Base-by-base conservation (phyloP, 345 rosid genomes). In the Ceriops zippeliana region DNA sequence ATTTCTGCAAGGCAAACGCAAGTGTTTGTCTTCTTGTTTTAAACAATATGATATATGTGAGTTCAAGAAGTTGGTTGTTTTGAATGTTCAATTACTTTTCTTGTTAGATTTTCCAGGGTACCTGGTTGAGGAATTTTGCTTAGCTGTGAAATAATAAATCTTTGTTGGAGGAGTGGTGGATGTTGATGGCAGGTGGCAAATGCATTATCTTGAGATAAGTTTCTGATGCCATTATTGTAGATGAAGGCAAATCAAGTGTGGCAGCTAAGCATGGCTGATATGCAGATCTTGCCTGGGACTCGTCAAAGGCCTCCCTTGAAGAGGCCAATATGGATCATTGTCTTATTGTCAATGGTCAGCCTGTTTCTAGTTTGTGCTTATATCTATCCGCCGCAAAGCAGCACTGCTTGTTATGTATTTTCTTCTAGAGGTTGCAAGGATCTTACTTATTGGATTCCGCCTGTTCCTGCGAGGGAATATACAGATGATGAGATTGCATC, bases 311-410 rank as follows among this genome's bases (percentile, higher is more conserved):
- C 85, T 77, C 90, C 85, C 11, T 57, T 78, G 73, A 89, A 77
- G 89, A 84, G 93, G 84, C 98, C 96, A n/a, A 61, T 85, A 24
- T 92, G 97, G 98, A 87, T 92, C 76, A 82, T 92, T 65, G 80
- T 84, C 65, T 79, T 87, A 72, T 80, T 96, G 57, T 89, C 88
- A 7, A 61, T 96, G 65, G 87, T 90, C 76, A 80, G 83, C 79
- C 66, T 92, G 77, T 89, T 96, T 73, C 77, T 88, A 52, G 69
- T 96, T 52, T 77, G 85, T 15, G 90, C 86, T 53, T 96, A 87
- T 52, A 70, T 96, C 65, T 92, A 96, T 59, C 99, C 99, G 52
- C 99, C 91, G 0, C 84, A 82, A 20, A 82, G 88, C 52, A 86
- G 73, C 73, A 67, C 80, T 46, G 90, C 98, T 56, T 92, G 99